Percentiles rank a stretch among this genome's conserved stretches.
phyloP scores from a whole-genome alignment of 2,329 filamentous ascomycete species.

The Exophiala mesophila region DNA sequence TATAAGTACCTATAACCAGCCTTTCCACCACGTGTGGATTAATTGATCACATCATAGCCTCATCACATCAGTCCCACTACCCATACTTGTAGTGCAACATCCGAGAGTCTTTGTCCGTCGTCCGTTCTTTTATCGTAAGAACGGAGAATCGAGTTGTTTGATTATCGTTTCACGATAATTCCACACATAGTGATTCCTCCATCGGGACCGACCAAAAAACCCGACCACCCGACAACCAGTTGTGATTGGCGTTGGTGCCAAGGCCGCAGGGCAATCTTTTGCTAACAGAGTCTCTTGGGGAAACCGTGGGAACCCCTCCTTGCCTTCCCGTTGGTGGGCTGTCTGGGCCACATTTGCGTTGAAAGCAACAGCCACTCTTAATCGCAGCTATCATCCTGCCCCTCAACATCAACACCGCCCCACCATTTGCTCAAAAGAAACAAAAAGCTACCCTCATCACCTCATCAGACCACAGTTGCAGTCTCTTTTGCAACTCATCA shows the following conservation, averaged over 20 bases:
- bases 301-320: neutral
- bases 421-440: constrained; percentile 20
- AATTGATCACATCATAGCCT: neutral
- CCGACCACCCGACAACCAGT: neutral
- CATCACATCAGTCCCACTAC: no score
- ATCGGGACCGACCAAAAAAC: neutral
- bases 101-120: neutral
- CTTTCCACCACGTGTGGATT: no score
- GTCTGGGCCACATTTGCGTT: no score
- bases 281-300: neutral
- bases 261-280: neutral
- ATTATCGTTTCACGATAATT: constrained; percentile 4
- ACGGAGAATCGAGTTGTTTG: constrained; percentile 1
- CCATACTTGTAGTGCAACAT: neutral
- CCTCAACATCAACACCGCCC: constrained; percentile 22
- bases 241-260: neutral
- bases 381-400: constrained; percentile 3
- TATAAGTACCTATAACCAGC: no score
- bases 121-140: constrained; percentile 3
- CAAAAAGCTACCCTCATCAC: constrained; percentile 21
- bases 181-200: neutral
- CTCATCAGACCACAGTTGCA: constrained; percentile 21
- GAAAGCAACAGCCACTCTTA: no score
- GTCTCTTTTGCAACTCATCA: neutral
- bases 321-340: neutral